Base-by-base conservation (phyloP, 345 rosid genomes). In the Nasturtium officinale region DNA sequence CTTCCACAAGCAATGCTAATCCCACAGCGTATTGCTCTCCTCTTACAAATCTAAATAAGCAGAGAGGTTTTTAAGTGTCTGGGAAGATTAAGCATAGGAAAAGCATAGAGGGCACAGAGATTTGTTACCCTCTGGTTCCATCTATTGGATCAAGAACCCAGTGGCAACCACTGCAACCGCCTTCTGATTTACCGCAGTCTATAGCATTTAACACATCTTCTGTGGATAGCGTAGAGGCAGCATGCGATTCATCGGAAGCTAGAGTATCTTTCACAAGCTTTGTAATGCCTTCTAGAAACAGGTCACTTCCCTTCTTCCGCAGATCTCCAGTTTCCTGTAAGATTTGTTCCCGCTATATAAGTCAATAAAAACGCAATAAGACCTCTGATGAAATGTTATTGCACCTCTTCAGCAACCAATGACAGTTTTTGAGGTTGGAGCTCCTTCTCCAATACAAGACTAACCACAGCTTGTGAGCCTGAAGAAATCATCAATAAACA, bases 121-220 rank as follows among this genome's bases (percentile, higher is more conserved):
- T 74, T 56, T 43, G 21, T 53, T 71, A 95, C 99, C 99, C 99
- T 89, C 82, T 95, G 58, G 99, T 95, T 52, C 99, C 98, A 74
- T 95, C 99, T 51, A 95, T 88, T 53, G 99, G 99, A 69, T 91
- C 99, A 74, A 95, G 85, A 79, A 95, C 86, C 99, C 99, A 95
- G 61, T 95, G 99, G 54, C 82, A 81, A 48, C 98, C 98, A 13
- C 28, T 73, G 67, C 87, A 60, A 76, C 99, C 97, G 53, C 99
- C 99, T 82, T 90, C 89, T 73, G 97, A 88, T 78, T 83, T 87
- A 56, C 98, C 94, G 20, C 79, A 54, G 63, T 95, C 98, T 76
- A 95, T 95, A 78, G 90, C 92, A 13, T 66, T 71, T 45, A 90
- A 80, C 40, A 95, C 87, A 75, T 86, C 94, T 9, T 89, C 88